A percentile compares a stretch with the other conserved stretches of the same genome.
Conservation (phyloP, 1,284 basidiomycete genomes). For the Apiotrichum brassicae region DNA sequence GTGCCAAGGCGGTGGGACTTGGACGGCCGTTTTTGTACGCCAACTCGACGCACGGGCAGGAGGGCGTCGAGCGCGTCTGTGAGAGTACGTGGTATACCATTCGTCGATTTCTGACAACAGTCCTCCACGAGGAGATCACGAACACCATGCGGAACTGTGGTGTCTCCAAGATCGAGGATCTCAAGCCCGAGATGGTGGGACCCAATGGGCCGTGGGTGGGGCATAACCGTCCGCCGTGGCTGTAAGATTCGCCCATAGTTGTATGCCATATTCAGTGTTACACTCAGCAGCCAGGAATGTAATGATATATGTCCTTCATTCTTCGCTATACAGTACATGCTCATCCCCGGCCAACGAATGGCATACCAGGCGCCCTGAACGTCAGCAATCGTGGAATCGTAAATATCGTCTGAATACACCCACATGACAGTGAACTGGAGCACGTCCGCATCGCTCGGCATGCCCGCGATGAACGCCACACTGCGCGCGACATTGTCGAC, state of each 20-base stretch:
- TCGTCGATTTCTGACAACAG: constrained; percentile 23
- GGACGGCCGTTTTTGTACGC: constrained; percentile 54
- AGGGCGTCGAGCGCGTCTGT: constrained; percentile 50
- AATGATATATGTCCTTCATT: no score
- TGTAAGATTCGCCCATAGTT: no score
- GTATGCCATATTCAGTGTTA: no score
- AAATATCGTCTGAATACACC: constrained; percentile 38
- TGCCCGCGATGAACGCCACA: constrained; percentile 61
- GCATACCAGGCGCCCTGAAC: constrained; percentile 17
- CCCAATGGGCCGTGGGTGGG: constrained; percentile 44
- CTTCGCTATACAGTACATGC: no score
- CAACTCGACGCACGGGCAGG: constrained; percentile 52
- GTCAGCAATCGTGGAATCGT: neutral
- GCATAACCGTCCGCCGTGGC: constrained; percentile 32
- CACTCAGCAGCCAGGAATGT: no score
- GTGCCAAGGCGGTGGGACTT: constrained; percentile 54
- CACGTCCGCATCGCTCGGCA: constrained; percentile 64
- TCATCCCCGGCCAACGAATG: constrained; percentile 18
- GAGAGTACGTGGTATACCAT: constrained; percentile 42
- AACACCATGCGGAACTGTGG: constrained; percentile 53
- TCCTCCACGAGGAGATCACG: constrained; percentile 51
- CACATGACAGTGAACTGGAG: constrained; percentile 58
- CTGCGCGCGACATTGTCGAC: constrained; percentile 61
- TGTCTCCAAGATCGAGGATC: constrained; percentile 52
- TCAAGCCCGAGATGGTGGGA: constrained; percentile 71